phyloP scores from a whole-genome alignment of 305 asterid species.

The Ilex paraguariensis region DNA sequence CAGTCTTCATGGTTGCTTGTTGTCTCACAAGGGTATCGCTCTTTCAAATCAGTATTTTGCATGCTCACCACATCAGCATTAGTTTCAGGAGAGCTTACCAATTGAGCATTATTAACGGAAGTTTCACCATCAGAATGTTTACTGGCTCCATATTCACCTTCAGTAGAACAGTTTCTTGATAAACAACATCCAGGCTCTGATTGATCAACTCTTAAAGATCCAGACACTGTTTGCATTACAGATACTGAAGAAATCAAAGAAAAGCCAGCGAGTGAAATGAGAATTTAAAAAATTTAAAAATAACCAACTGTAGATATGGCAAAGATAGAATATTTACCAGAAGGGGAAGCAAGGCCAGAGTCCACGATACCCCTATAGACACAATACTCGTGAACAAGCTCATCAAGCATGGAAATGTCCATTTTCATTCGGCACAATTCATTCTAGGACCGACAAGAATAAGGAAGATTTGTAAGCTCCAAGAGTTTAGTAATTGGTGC shows the following conservation, averaged over 20 bases:
- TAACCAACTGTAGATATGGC: background rate
- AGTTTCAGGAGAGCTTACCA: slow-evolving; percentile 41
- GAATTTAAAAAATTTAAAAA: slow-evolving; percentile 1
- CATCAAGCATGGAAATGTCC: slow-evolving; percentile 70
- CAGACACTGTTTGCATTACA: slow-evolving; percentile 33
- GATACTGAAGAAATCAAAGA: slow-evolving; percentile 17
- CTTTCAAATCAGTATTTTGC: slow-evolving; percentile 47
- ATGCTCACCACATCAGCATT: slow-evolving; percentile 32
- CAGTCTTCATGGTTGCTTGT: slow-evolving; percentile 53
- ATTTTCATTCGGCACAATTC: slow-evolving; percentile 86
- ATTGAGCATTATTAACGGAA: slow-evolving; percentile 35
- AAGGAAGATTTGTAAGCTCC: slow-evolving; percentile 11
- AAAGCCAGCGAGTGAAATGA: slow-evolving; percentile 2
- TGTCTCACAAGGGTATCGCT: slow-evolving; percentile 56
- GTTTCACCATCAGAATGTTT: slow-evolving; percentile 46
- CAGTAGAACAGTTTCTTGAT: slow-evolving; percentile 42
- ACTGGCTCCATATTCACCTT: slow-evolving; percentile 16
- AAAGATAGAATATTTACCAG: slow-evolving; percentile 33
- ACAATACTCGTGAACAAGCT: slow-evolving; percentile 90
- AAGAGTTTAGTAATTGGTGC: background rate
- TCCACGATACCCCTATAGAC: slow-evolving; percentile 85
- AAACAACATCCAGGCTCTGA: slow-evolving; percentile 43
- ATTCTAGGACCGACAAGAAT: slow-evolving; percentile 49
- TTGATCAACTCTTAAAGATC: slow-evolving; percentile 32
- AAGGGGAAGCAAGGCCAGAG: slow-evolving; percentile 27